phyloP scores from a whole-genome alignment of 225 moss, liverwort and hornwort genomes.

The Asterella californica region DNA sequence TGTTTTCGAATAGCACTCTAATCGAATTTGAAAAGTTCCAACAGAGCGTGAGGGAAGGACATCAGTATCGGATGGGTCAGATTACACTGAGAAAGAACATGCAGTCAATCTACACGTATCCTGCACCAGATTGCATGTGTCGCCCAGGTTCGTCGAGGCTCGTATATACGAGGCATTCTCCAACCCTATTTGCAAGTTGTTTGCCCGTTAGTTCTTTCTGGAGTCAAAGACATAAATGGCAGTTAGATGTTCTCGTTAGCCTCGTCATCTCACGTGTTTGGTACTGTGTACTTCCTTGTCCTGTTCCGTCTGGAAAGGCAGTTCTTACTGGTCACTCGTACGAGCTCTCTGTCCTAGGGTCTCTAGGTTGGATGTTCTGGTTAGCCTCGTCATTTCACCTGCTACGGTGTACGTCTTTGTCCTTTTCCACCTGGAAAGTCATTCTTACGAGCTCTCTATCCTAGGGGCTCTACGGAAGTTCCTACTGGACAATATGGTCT shows the following conservation, averaged over 20 bases:
- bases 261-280: not conserved
- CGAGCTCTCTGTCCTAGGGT: not conserved
- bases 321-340: not conserved
- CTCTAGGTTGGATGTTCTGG: not conserved
- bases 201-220: not conserved
- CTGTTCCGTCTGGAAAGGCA: not conserved
- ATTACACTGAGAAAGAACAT: conserved; percentile 53
- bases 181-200: not conserved
- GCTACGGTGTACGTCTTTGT: not conserved
- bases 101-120: conserved; percentile 92
- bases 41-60: conserved; percentile 52
- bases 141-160: conserved; percentile 5
- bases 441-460: not conserved
- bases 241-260: not conserved
- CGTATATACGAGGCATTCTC: not conserved
- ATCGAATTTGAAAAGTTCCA: conserved; percentile 63
- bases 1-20: conserved; percentile 54
- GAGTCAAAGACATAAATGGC: not conserved
- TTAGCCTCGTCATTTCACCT: not conserved
- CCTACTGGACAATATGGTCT: not conserved
- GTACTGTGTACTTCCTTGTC: not conserved
- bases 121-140: conserved; percentile 97
- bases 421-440: not conserved
- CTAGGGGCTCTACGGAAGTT: not conserved
- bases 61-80: conserved; percentile 77